A percentile compares a stretch with the other conserved stretches of the same genome.
These are phyloP conservation scores for Candolleomyces efflorescens DNA, from an alignment of 768 basidiomycete species.

Conservation along the genomic window DNA sequence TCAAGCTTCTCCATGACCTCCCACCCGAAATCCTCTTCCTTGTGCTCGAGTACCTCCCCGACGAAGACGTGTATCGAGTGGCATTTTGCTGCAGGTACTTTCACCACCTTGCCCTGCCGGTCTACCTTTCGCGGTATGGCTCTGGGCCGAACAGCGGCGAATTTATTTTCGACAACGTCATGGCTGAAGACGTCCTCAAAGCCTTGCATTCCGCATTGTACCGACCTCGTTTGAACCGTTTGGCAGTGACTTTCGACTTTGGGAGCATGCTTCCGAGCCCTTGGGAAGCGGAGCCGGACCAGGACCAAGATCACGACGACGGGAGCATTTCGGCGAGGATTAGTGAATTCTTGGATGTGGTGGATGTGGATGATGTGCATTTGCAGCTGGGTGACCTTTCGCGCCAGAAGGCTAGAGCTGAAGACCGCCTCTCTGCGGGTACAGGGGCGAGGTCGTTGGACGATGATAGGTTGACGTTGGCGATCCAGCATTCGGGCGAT, in stretches of 20 bases:
- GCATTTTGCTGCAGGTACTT: constrained; percentile 19
- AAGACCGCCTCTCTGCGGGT: neutral
- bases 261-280: neutral
- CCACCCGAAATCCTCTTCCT: constrained; percentile 26
- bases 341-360: neutral
- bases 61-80: constrained; percentile 18
- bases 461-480: neutral
- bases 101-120: constrained; percentile 22
- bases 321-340: neutral
- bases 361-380: neutral
- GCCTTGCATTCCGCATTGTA: constrained; percentile 18
- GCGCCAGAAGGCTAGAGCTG: neutral
- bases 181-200: constrained; percentile 13
- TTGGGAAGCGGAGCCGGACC: neutral
- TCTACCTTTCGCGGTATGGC: constrained; percentile 20
- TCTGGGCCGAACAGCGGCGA: constrained; percentile 13
- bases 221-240: constrained; percentile 11
- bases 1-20: constrained; percentile 15
- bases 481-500: neutral
- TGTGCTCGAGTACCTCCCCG: constrained; percentile 17
- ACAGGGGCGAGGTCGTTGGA: neutral
- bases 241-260: constrained; percentile 10
- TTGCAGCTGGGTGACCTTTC: neutral
- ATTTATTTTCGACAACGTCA: constrained; percentile 17
- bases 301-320: no score